Percentiles rank a stretch among this genome's conserved stretches.
phyloP scores from a whole-genome alignment of 2,329 filamentous ascomycete genomes.

The Talaromyces sp. region DNA sequence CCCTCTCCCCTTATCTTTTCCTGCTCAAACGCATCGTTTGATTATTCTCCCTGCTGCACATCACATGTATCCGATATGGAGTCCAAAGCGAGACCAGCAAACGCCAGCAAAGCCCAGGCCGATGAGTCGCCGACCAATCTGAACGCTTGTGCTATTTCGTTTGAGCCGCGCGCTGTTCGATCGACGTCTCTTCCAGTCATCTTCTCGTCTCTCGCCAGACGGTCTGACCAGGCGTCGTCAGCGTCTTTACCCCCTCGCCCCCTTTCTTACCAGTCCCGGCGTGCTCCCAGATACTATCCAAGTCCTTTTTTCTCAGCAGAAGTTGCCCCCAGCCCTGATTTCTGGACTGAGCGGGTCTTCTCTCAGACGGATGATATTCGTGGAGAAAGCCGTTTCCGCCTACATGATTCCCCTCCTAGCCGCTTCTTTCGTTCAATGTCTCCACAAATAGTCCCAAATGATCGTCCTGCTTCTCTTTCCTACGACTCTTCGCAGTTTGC shows the following conservation, averaged over 20 bases:
- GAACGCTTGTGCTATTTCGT: constrained; percentile 21
- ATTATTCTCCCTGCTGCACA: not conserved
- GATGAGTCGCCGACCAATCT: constrained; percentile 13
- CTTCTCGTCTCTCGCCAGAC: not conserved
- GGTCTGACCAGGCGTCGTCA: not conserved
- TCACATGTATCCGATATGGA: not conserved
- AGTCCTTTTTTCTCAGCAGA: not conserved
- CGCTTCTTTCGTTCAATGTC: not conserved
- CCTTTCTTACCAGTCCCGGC: not conserved
- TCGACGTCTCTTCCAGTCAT: constrained; percentile 11
- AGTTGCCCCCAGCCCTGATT: not conserved
- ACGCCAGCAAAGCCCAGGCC: not conserved
- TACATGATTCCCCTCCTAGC: not conserved
- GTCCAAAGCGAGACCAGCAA: not conserved
- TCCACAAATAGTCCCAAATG: not conserved
- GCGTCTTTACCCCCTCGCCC: not conserved
- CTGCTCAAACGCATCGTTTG: not conserved
- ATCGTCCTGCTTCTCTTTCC: not conserved
- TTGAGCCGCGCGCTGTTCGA: constrained; percentile 14
- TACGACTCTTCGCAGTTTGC: not conserved
- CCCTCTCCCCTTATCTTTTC: not conserved
- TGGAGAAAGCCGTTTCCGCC: not conserved
- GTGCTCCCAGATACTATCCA: not conserved
- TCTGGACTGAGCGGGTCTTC: not conserved
- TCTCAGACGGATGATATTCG: not conserved